Base-by-base conservation (phyloP, 345 rosid species). In the Moricandia arvensis region DNA sequence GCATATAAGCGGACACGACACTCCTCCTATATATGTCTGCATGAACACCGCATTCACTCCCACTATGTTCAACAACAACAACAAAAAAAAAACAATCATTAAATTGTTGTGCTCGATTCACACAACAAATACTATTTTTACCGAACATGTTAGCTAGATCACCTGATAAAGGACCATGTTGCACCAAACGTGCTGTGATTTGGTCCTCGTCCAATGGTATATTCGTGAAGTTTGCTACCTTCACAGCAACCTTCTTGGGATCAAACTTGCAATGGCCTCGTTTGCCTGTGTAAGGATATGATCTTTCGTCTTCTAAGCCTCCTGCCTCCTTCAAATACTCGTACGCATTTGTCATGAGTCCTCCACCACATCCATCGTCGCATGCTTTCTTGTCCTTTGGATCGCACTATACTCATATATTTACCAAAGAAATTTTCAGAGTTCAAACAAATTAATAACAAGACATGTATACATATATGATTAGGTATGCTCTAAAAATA, bases 11-110 rank as follows among this genome's bases (percentile, higher is more conserved):
- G 96, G 97, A 65, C 98, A 90, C 2, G 97, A 94, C 4, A 91
- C 98, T 2, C 97, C 98, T 0, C 97, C 93, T 2, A 94, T 84
- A 79, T 89, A 91, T 0, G 97, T 94, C 70, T 90, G 97, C 97
- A 94, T 91, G 82, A 85, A 91, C 35, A 88, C 81, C 1, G 96
- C 91, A 57, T 91, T 94, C 75, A 91, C 57, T 15, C 92, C 97
- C 74, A 91, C 93, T 85, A 82, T 51, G 33, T 30, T 11, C 77
- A 82, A 9, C 65, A 61, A 21, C 24, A 21, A 21, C 24, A 21
- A 21, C 24, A 21, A 21, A 21, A 21, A 21, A 13, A 24, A 17
- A 69, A 18, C 17, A 51, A 61, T 2, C 13, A 72, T 69, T 47
- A 34, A 59, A 13, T 11, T n/a, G 6, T 12, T 12, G 4, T 8